Base-by-base conservation (phyloP, 1,284 basidiomycete species). In the Tylopilus sp. region DNA sequence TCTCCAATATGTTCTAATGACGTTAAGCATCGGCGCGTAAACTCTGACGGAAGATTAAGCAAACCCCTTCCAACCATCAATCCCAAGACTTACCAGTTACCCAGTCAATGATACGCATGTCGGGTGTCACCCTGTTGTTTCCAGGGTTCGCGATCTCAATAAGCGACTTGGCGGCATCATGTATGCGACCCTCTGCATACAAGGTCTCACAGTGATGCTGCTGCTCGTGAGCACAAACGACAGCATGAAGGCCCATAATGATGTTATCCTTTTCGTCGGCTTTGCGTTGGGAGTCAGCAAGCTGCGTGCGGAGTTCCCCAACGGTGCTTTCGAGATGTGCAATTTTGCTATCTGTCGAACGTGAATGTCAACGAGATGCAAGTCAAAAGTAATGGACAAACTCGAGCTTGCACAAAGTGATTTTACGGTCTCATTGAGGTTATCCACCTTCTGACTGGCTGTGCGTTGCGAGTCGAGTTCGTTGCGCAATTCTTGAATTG, bases 91-190 rank as follows among this genome's bases (percentile, higher is more conserved):
- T 8, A 51, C 50, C 48, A 2, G 20, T 3, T 20, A 51, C 9
- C 47, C 50, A 50, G 7, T 26, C 33, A 1, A 42, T 6, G 14
- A 50, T 50, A 11, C 18, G 33, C 37, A 29, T 11, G 26, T 40
- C 29, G 20, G 49, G 1, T 35, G 26, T 18, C 1, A 7, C 26
- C 7, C 30, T 20, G 5, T 18, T 26, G 17, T 21, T n/a, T 15
- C 24, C 31, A 8, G 20, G 29, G 12, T 24, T 17, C 11, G 26
- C 20, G n/a, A 50, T 35, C 28, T 40, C 37, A 4, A 36, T 24
- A 11, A 50, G 49, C 15, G 31, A 50, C 20, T 39, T 9, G 5
- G 47, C 49, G n/a, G 46, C 49, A 11, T 50, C 49, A 14, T 40
- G 21, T 31, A 50, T 36, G 8, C 28, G 49, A 10, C 46, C 46